Conservation (phyloP, 2,329 filamentous ascomycete genomes). For the Fusarium sp. region DNA sequence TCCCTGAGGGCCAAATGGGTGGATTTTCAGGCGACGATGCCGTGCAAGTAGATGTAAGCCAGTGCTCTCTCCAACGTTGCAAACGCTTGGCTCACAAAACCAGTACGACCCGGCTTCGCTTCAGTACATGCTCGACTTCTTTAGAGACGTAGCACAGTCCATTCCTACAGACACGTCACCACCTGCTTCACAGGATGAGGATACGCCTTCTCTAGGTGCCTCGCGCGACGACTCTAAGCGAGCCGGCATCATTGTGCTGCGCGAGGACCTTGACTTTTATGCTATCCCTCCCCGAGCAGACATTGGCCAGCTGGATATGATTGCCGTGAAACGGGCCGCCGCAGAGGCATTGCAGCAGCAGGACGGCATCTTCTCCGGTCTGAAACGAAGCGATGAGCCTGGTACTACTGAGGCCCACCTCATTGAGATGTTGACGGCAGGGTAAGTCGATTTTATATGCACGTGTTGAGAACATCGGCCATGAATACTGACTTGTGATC, state of each 20-base stretch:
- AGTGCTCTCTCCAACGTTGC: not conserved
- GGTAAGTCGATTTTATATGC: constrained; percentile 68
- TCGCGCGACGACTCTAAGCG: constrained; percentile 83
- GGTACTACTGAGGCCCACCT: constrained; percentile 98
- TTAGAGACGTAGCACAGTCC: constrained; percentile 94
- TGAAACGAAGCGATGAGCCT: constrained; percentile 94
- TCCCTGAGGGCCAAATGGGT: constrained; percentile 95
- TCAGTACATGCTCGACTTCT: constrained; percentile 99
- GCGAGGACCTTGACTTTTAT: constrained; percentile 98
- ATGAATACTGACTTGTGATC: constrained; percentile 6
- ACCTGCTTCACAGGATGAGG: constrained; percentile 70
- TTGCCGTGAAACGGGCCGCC: constrained; percentile 93
- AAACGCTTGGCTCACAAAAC: constrained; percentile 22
- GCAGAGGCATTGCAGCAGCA: constrained; percentile 87
- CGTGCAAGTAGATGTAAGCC: constrained; percentile 94
- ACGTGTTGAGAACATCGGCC: not conserved
- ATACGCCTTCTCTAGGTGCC: constrained; percentile 74
- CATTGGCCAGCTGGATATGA: constrained; percentile 90
- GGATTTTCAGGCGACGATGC: constrained; percentile 92
- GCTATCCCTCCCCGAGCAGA: constrained; percentile 88
- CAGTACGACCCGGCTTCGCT: constrained; percentile 97
- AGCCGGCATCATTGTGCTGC: constrained; percentile 94
- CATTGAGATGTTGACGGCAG: constrained; percentile 98
- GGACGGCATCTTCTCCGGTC: constrained; percentile 93
- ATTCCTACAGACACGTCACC: constrained; percentile 82